phyloP scores from a whole-genome alignment of 768 basidiomycete genomes.

The Lyophyllum semitale region DNA sequence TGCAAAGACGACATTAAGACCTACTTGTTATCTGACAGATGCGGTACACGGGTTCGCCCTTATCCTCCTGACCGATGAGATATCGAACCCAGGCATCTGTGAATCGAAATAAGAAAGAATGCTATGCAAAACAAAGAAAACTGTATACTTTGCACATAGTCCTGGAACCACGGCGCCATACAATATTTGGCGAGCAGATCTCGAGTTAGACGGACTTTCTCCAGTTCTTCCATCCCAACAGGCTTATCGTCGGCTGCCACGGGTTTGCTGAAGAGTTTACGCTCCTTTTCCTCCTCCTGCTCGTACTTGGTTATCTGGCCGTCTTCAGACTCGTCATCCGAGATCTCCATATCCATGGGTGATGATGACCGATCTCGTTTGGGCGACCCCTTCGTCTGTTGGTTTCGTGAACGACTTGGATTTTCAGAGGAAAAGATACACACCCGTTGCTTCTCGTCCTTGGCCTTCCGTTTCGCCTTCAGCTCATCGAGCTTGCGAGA shows the following conservation, averaged over 20 bases:
- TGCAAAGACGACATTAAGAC: conserved; percentile 27
- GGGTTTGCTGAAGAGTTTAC: conserved; percentile 48
- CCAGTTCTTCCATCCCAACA: conserved; percentile 58
- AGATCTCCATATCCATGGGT: conserved; percentile 84
- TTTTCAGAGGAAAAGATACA: conserved; percentile 20
- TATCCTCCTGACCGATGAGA: conserved; percentile 66
- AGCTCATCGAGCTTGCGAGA: conserved; percentile 78
- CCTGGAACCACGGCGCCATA: conserved; percentile 82
- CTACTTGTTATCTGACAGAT: conserved; percentile 78
- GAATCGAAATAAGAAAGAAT: conserved; percentile 8
- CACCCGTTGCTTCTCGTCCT: conserved; percentile 86
- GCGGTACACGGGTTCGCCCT: conserved; percentile 66
- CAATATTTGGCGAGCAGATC: conserved; percentile 71
- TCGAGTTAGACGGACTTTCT: conserved; percentile 64
- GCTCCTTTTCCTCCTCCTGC: conserved; percentile 70
- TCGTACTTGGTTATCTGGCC: conserved; percentile 76
- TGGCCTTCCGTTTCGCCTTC: conserved; percentile 84
- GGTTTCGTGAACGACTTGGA: not conserved
- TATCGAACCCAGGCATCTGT: conserved; percentile 87
- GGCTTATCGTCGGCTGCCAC: conserved; percentile 49
- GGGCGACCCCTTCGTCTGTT: conserved; percentile 56
- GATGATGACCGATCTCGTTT: conserved; percentile 76
- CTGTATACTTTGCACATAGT: conserved; percentile 71
- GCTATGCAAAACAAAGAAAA: not conserved
- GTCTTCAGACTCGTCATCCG: conserved; percentile 84